Percentiles rank a stretch among this genome's conserved stretches.
Conservation (phyloP, 768 basidiomycete species). For the Tubosaeta sp. region DNA sequence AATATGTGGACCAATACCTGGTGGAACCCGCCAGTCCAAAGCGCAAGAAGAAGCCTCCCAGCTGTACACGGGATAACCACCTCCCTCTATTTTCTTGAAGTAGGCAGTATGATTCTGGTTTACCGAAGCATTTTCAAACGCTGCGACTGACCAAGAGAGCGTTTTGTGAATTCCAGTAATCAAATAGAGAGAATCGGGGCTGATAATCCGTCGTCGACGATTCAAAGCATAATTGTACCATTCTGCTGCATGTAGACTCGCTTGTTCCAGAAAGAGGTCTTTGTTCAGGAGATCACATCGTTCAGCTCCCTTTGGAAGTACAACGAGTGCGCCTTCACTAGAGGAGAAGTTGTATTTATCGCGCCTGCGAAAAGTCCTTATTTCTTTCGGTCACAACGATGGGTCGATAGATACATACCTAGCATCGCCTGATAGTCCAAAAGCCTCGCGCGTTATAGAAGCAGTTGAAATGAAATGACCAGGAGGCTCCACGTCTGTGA, state of each 20-base stretch:
- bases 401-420: neutral
- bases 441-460: neutral
- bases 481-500: neutral
- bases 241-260: slow-evolving; percentile 11
- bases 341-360: slow-evolving; percentile 10
- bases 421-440: neutral
- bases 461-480: slow-evolving; percentile 4
- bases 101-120: neutral
- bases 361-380: neutral
- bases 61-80: neutral
- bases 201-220: slow-evolving; percentile 7
- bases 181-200: slow-evolving; percentile 22
- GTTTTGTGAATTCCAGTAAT: slow-evolving; percentile 10
- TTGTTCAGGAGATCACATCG: slow-evolving; percentile 21
- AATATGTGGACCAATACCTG: slow-evolving; percentile 1
- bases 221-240: slow-evolving; percentile 28
- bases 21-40: slow-evolving; percentile 5
- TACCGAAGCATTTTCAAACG: neutral
- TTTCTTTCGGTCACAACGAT: too few species aligned
- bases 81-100: slow-evolving; percentile 5
- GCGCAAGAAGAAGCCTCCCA: slow-evolving; percentile 7
- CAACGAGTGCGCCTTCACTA: slow-evolving; percentile 28
- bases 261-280: slow-evolving; percentile 14
- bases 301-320: slow-evolving; percentile 29
- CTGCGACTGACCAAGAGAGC: slow-evolving; percentile 21